phyloP scores from a whole-genome alignment of 768 basidiomycete genomes.

The Brasilioporus rufonigricans region DNA sequence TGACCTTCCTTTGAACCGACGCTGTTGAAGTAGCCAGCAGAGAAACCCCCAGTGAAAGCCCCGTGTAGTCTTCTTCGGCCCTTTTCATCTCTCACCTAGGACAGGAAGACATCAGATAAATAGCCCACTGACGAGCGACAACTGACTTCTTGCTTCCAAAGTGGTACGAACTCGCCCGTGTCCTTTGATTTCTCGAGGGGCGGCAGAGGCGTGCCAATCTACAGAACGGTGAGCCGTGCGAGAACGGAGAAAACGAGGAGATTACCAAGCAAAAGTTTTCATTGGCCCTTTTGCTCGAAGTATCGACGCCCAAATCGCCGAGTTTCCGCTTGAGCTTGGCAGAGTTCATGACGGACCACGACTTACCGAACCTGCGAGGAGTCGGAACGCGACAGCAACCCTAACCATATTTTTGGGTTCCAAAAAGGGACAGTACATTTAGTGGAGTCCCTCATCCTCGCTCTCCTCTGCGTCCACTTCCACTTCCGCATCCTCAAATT shows the following conservation, averaged over 20 bases:
- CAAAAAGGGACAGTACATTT: too few relatives aligned
- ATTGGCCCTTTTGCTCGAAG: conserved; percentile 64
- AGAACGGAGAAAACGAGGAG: background rate
- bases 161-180: conserved; percentile 89
- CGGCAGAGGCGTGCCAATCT: conserved; percentile 95
- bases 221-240: conserved; percentile 1
- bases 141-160: conserved; percentile 96
- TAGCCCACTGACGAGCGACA: conserved; percentile 16
- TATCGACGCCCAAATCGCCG: conserved; percentile 73
- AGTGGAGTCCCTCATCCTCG: background rate
- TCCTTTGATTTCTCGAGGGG: conserved; percentile 94
- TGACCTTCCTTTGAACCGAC: conserved; percentile 95
- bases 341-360: conserved; percentile 36
- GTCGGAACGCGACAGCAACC: too few relatives aligned
- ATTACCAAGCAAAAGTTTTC: conserved; percentile 84
- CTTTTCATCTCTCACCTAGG: conserved; percentile 87
- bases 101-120: conserved; percentile 11
- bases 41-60: conserved; percentile 97
- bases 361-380: too few relatives aligned
- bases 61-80: conserved; percentile 93
- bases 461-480: conserved; percentile 19
- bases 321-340: conserved; percentile 80
- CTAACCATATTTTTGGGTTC: too few relatives aligned
- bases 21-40: conserved; percentile 94
- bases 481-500: conserved; percentile 3